A percentile compares a stretch with the other conserved stretches of the same genome.
phyloP scores from a whole-genome alignment of 306 rosid genomes.

The Cicer judaicum region DNA sequence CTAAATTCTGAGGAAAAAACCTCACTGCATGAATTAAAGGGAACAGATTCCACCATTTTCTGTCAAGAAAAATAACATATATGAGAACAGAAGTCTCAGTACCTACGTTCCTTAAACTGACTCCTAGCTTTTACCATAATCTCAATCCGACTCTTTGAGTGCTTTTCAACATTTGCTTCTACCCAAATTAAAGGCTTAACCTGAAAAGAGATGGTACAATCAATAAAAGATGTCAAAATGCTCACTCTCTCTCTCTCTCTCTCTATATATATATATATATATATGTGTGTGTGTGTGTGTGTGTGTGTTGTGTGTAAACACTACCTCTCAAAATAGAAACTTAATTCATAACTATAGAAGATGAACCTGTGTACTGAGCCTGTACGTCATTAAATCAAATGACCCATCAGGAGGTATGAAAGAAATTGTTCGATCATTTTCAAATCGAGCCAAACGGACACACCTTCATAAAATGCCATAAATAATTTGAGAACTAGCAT shows the following conservation, averaged over 20 bases:
- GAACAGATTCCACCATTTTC: conserved; percentile 16
- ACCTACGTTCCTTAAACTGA: conserved; percentile 99
- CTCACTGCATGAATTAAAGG: conserved; percentile 8
- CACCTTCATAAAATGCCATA: conserved; percentile 70
- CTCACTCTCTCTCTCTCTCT: conserved; percentile 17
- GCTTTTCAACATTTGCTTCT: conserved; percentile 96
- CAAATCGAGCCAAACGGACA: conserved; percentile 98
- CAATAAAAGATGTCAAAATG: conserved; percentile 27
- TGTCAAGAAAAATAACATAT: conserved; percentile 8
- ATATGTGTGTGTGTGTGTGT: no score
- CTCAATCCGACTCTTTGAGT: conserved; percentile 95
- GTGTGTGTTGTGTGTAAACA: neutral
- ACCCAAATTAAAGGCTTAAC: conserved; percentile 96
- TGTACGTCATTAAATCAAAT: conserved; percentile 96
- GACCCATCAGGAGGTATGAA: conserved; percentile 97
- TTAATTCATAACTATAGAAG: conserved; percentile 39
- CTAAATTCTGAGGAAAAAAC: conserved; percentile 29
- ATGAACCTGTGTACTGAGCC: conserved; percentile 91
- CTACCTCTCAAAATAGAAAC: conserved; percentile 35
- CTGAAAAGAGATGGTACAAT: conserved; percentile 53
- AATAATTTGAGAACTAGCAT: conserved; percentile 43
- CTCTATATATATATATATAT: no score
- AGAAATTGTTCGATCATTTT: conserved; percentile 95
- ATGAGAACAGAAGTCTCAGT: conserved; percentile 34
- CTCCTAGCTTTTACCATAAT: conserved; percentile 94